Evolutionary conservation across 805 yeast species (phyloP).

Genomic region (Grigorovia humatica): DNA sequence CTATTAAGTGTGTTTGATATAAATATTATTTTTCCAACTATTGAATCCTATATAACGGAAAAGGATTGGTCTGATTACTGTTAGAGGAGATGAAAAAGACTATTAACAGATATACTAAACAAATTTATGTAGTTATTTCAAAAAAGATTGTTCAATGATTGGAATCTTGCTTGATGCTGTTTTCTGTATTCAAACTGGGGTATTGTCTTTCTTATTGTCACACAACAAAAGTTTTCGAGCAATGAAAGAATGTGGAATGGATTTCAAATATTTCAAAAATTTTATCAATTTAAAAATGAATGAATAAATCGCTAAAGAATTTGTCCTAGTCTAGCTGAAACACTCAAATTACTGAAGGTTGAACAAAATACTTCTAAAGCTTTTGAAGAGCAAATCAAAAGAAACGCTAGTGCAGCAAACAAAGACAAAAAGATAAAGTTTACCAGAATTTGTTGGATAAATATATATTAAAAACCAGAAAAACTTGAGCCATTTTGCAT

Average conservation of each 20-base stretch:
- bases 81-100: too few species aligned
- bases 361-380: background rate
- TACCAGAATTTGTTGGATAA: background rate
- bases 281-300: background rate
- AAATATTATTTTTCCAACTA: background rate
- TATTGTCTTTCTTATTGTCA: too few species aligned
- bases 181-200: too few species aligned
- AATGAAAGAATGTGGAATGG: background rate
- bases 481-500: background rate
- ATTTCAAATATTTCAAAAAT: background rate
- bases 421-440: background rate
- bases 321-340: background rate
- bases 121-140: too few species aligned
- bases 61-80: too few species aligned
- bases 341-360: background rate
- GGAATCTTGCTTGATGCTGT: too few species aligned
- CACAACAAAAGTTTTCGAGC: background rate
- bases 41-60: background rate
- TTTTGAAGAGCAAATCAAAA: background rate
- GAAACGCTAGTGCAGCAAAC: background rate
- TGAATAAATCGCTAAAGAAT: background rate
- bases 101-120: too few species aligned
- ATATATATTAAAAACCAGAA: background rate
- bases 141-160: too few species aligned
- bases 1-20: background rate